Conservation (phyloP, 2,329 filamentous ascomycete species). For the Sporothrix mexicana region DNA sequence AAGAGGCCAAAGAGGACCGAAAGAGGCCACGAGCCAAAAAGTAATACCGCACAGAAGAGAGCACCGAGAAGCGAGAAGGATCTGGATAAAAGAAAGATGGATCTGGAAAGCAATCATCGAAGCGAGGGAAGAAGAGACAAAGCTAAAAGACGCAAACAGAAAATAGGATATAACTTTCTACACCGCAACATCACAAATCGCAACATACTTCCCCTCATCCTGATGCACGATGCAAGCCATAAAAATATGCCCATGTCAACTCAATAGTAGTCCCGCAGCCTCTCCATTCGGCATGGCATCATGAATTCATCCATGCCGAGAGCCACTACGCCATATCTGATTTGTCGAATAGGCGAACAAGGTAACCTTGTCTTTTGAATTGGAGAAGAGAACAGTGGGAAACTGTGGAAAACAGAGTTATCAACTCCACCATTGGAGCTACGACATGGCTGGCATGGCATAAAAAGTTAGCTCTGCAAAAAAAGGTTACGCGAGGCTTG, state of each 20-base stretch:
- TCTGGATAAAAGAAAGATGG: not conserved
- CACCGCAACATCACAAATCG: constrained; percentile 14
- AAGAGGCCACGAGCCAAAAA: not conserved
- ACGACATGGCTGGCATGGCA: not conserved
- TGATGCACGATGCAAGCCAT: not conserved
- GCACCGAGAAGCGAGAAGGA: not conserved
- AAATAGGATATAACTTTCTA: too few relatives aligned
- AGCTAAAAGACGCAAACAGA: not conserved
- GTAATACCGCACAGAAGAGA: not conserved
- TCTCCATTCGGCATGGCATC: constrained; percentile 21
- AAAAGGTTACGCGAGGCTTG: not conserved
- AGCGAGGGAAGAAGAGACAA: not conserved
- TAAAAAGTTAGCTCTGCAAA: too few relatives aligned
- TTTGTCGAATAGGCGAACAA: constrained; percentile 23
- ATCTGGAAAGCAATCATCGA: not conserved
- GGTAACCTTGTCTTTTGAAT: not conserved
- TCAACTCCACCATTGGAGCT: constrained; percentile 6
- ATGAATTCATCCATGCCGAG: constrained; percentile 19
- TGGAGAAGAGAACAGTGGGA: not conserved
- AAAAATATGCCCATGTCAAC: not conserved
- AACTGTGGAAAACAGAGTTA: not conserved
- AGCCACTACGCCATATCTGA: constrained; percentile 12
- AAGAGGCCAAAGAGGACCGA: not conserved
- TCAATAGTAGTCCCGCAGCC: not conserved
- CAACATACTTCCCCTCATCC: not conserved